Percentiles rank a stretch among this genome's conserved stretches.
Conservation (phyloP, 1,284 basidiomycete species). For the Stygiomarasmius scandens region DNA sequence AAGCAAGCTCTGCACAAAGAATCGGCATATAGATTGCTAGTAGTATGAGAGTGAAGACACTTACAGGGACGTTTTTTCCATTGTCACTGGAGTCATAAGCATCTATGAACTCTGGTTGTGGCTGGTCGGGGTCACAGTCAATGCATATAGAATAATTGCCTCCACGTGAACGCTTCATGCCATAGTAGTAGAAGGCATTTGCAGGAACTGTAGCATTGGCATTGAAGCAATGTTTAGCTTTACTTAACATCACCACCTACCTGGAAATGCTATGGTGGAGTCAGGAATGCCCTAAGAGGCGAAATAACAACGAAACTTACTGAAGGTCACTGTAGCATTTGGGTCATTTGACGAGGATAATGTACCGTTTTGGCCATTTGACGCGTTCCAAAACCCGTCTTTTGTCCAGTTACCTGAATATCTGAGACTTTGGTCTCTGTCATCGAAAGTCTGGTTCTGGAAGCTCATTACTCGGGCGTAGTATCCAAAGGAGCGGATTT, state of each 20-base stretch:
- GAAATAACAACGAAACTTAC: slow-evolving; percentile 18
- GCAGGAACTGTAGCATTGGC: slow-evolving; percentile 26
- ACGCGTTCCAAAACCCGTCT: slow-evolving; percentile 30
- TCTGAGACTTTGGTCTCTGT: slow-evolving; percentile 23
- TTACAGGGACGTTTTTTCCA: slow-evolving; percentile 31
- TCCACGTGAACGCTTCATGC: slow-evolving; percentile 26
- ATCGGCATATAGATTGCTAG: too few relatives aligned
- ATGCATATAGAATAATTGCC: slow-evolving; percentile 17
- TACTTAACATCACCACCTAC: too few relatives aligned
- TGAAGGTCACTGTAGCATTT: slow-evolving; percentile 31
- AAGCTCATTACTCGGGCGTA: neutral
- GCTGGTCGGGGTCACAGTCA: slow-evolving; percentile 30
- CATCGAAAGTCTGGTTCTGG: slow-evolving; percentile 21
- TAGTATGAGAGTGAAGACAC: slow-evolving; percentile 14
- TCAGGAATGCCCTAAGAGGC: neutral
- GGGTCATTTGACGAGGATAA: slow-evolving; percentile 25
- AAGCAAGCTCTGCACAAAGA: slow-evolving; percentile 9
- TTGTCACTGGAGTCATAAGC: slow-evolving; percentile 28
- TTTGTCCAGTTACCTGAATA: slow-evolving; percentile 24
- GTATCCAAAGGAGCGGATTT: neutral
- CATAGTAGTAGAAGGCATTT: slow-evolving; percentile 33
- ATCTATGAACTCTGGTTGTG: slow-evolving; percentile 26
- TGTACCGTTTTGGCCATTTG: slow-evolving; percentile 26
- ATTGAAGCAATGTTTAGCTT: too few relatives aligned
- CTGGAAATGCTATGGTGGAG: slow-evolving; percentile 7